Conservation (phyloP, 2,329 filamentous ascomycete species). For the Nakataea oryzae region DNA sequence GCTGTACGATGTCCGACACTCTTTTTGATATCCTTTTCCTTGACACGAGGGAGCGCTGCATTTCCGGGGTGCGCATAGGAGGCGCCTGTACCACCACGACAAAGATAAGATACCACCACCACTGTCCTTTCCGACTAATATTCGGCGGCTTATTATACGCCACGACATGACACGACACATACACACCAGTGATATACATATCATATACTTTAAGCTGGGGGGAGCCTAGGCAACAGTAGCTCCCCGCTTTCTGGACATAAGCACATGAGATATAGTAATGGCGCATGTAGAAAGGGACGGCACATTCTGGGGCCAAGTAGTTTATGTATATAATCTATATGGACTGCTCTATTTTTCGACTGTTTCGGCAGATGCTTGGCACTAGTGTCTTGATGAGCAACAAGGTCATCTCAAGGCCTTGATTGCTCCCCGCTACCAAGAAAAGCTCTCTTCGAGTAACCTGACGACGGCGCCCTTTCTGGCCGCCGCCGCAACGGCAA, state of each 20-base stretch:
- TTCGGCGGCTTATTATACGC: background rate
- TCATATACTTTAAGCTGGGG: background rate
- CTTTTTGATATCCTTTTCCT: background rate
- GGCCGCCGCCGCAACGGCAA: slow-evolving; percentile 11
- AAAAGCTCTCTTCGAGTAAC: background rate
- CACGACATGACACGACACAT: background rate
- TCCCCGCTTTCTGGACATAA: background rate
- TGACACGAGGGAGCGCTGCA: background rate
- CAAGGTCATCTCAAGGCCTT: no score
- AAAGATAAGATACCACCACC: background rate
- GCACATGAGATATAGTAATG: background rate
- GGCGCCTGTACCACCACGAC: background rate
- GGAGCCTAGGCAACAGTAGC: background rate
- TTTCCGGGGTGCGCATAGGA: background rate
- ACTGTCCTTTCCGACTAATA: background rate
- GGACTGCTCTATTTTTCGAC: no score
- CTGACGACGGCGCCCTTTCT: background rate
- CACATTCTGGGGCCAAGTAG: background rate
- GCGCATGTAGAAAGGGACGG: background rate
- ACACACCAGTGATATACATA: background rate
- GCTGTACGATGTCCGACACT: background rate
- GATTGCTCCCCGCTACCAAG: background rate
- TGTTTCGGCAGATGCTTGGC: no score
- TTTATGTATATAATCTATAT: background rate
- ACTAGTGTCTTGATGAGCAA: no score